Evolutionary conservation across 495 filamentous ascomycete species (phyloP).

Genomic region (Trichoderma asperelloides): DNA sequence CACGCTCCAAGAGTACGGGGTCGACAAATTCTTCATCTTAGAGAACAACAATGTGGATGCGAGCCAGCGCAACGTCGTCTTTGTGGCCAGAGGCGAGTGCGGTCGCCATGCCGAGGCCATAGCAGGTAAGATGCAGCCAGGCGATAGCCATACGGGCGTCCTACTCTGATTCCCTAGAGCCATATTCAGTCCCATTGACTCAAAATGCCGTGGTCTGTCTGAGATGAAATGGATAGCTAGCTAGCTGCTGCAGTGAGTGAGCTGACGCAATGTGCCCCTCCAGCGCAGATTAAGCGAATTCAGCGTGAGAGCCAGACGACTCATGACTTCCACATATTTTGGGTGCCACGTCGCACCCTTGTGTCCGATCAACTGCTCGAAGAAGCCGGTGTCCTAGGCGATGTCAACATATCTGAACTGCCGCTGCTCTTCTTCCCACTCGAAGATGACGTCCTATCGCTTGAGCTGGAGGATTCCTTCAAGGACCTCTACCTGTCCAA

Average conservation of each 20-base stretch:
- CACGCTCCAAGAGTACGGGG: constrained; percentile 72
- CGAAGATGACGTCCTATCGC: constrained; percentile 80
- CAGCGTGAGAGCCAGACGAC: constrained; percentile 75
- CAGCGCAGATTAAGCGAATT: constrained; percentile 86
- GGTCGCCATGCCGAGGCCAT: constrained; percentile 70
- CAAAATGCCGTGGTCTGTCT: neutral
- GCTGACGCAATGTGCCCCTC: constrained; percentile 8
- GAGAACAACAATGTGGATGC: constrained; percentile 89
- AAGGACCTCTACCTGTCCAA: constrained; percentile 81
- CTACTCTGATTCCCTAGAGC: neutral
- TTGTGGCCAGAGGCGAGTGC: constrained; percentile 83
- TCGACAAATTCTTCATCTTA: constrained; percentile 90
- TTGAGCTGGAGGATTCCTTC: constrained; percentile 84
- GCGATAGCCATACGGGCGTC: neutral
- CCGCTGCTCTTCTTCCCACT: constrained; percentile 84
- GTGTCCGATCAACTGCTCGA: constrained; percentile 89
- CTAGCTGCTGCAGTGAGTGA: neutral
- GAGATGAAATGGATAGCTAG: neutral
- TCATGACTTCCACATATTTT: constrained; percentile 92
- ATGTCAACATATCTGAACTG: constrained; percentile 79
- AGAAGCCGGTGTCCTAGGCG: constrained; percentile 85
- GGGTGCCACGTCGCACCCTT: constrained; percentile 83
- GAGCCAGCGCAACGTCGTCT: constrained; percentile 90
- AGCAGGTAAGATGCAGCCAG: constrained; percentile 60
- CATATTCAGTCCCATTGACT: neutral